These are phyloP conservation scores for Tephrocybe sp. DNA, from an alignment of 768 basidiomycete genomes.

Conservation along the genomic window DNA sequence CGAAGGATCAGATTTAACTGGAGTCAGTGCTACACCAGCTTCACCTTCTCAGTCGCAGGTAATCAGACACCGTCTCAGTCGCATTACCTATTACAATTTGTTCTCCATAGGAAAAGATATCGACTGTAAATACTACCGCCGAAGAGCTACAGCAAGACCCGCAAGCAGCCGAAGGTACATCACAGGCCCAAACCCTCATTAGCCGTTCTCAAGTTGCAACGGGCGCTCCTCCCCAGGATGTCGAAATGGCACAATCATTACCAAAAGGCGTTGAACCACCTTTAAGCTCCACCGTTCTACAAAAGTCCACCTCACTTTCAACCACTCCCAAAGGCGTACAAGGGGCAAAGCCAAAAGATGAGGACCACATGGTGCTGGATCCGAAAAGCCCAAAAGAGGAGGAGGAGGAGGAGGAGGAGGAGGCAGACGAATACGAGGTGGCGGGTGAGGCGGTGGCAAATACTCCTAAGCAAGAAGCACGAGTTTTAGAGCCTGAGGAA, in stretches of 20 bases:
- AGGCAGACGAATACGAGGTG: constrained; percentile 15
- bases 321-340: not conserved
- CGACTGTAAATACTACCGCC: not conserved
- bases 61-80: not conserved
- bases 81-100: not conserved
- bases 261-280: not conserved
- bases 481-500: constrained; percentile 8
- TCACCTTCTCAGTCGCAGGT: constrained; percentile 23
- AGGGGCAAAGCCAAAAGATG: constrained; percentile 15
- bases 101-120: not conserved
- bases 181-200: not conserved
- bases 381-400: constrained; percentile 17
- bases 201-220: not conserved
- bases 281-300: not conserved
- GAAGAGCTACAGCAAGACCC: not conserved
- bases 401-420: constrained; percentile 19
- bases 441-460: constrained; percentile 9
- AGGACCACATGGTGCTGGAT: not conserved
- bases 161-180: not conserved
- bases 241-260: not conserved
- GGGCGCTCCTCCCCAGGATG: not conserved
- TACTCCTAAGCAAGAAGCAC: constrained; percentile 9
- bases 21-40: constrained; percentile 29
- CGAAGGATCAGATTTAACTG: constrained; percentile 33
- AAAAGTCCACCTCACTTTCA: not conserved